Percentiles rank a stretch among this genome's conserved stretches.
Evolutionary conservation across 345 rosid genomes (phyloP).

Genomic region (Toxicodendron radicans): DNA sequence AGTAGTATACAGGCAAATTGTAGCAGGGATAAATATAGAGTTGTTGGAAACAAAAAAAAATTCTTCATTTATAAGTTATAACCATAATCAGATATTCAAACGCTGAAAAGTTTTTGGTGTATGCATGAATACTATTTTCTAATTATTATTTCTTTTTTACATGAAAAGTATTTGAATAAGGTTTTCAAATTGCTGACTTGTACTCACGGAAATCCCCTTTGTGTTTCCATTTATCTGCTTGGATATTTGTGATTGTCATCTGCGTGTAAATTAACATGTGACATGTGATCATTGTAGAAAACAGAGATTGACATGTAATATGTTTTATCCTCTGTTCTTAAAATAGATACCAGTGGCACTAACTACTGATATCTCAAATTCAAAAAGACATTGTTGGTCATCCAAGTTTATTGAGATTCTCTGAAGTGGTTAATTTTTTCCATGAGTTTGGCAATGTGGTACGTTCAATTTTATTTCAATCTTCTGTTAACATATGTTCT

Average conservation of each 20-base stretch:
- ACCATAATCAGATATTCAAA: neutral
- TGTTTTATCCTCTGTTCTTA: slow-evolving; percentile 18
- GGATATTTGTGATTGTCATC: slow-evolving; percentile 11
- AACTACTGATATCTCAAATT: slow-evolving; percentile 69
- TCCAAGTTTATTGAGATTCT: slow-evolving; percentile 67
- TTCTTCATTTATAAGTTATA: neutral
- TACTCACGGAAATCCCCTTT: neutral
- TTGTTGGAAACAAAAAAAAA: neutral
- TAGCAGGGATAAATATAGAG: neutral
- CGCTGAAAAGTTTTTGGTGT: neutral
- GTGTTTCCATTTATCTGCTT: slow-evolving; percentile 6
- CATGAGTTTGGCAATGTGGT: slow-evolving; percentile 99
- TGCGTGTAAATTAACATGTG: slow-evolving; percentile 13
- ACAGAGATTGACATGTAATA: slow-evolving; percentile 5
- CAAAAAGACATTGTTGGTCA: slow-evolving; percentile 46
- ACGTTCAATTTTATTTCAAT: slow-evolving; percentile 33
- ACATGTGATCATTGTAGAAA: neutral
- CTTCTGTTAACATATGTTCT: slow-evolving; percentile 12
- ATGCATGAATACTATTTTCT: neutral
- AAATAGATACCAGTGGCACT: slow-evolving; percentile 73
- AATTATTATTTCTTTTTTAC: neutral
- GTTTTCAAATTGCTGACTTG: neutral
- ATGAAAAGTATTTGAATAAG: neutral
- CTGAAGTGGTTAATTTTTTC: slow-evolving; percentile 86
- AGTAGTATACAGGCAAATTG: neutral